Base-by-base conservation (phyloP, 441 rosid genomes). In the Rhodomyrtus psidioides region DNA sequence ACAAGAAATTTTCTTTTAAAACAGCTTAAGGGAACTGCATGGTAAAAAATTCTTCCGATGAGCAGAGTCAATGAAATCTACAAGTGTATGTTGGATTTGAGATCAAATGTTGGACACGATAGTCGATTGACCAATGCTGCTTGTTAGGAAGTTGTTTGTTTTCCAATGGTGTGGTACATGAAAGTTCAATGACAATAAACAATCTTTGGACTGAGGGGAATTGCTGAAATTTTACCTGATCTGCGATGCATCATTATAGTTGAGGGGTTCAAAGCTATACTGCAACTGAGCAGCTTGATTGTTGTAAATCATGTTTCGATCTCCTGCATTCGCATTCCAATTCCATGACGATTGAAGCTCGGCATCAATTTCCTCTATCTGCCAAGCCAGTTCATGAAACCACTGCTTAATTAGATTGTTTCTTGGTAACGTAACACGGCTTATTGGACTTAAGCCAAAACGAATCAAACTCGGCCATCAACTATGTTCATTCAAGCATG, bases 361-460 rank as follows among this genome's bases (percentile, higher is more conserved):
- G 39, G 85, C 87, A 53, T 89, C 86, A 2, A 89, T 89, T 83
- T 91, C 95, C 85, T 92, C 94, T 90, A 94, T 76, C 97, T 95
- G 90, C 56, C 15, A 70, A 70, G 34, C 34, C 79, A 70, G 79
- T 70, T 34, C 46, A 39, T 7, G n/a, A 34, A 70, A 21, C 79
- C 79, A 70, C 49, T 39, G 15, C 79, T 70, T 42, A 39, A 34
- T 34, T 34, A 39, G 12, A 39, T 70, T 4, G n/a, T 34, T 65
- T 70, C 79, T 34, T 70, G 49, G 39, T 21, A 70, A 70, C 79
- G 10, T 70, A 34, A 34, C 79, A 34, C 13, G 15, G 76, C 49
- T 34, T 34, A 21, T 5, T 70, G 49, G n/a, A 21, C 79, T 65
- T 65, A 19, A 34, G 79, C 12, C 0, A 26, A 70, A 70, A 70